Percentiles rank a stretch among this genome's conserved stretches.
Conservation (phyloP, 2,329 filamentous ascomycete species). For the Hirsutella rhossiliensis region DNA sequence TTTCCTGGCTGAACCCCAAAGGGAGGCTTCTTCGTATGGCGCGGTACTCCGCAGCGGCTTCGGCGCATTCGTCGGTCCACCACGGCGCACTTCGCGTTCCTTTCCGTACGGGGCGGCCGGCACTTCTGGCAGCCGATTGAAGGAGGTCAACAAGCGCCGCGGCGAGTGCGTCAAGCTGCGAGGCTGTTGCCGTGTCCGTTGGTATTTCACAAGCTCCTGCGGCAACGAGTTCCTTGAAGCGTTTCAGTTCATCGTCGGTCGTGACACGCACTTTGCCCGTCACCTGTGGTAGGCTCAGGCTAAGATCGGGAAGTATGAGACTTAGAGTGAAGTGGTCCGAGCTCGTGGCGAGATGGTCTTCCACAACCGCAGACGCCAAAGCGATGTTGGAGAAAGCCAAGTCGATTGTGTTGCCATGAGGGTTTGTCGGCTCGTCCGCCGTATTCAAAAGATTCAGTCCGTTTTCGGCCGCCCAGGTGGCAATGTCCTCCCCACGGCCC, state of each 20-base stretch:
- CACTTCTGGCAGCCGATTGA: slow-evolving; percentile 3
- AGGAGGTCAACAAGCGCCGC: slow-evolving; percentile 3
- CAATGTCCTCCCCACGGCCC: slow-evolving; percentile 5
- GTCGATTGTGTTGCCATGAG: slow-evolving; percentile 8
- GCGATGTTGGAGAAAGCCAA: slow-evolving; percentile 7
- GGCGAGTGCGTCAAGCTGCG: slow-evolving; percentile 3
- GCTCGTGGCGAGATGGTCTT: slow-evolving; percentile 8
- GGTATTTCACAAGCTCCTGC: slow-evolving; percentile 2
- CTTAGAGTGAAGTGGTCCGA: slow-evolving; percentile 9
- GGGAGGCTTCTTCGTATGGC: slow-evolving; percentile 6
- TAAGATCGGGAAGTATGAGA: slow-evolving; percentile 4
- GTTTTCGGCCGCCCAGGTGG: slow-evolving; percentile 5
- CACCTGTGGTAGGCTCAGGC: neutral
- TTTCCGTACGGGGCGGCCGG: slow-evolving; percentile 2
- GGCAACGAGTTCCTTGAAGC: slow-evolving; percentile 6
- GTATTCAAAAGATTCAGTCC: slow-evolving; percentile 6
- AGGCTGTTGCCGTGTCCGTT: slow-evolving; percentile 1
- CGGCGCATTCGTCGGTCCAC: slow-evolving; percentile 7
- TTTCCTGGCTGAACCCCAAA: slow-evolving; percentile 4
- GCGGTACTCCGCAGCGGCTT: slow-evolving; percentile 4
- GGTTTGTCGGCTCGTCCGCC: slow-evolving; percentile 7
- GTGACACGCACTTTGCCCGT: slow-evolving; percentile 6
- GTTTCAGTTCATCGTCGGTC: slow-evolving; percentile 6
- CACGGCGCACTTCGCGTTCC: slow-evolving; percentile 5
- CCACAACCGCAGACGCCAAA: slow-evolving; percentile 5